These are phyloP conservation scores for Coelastrella sp. DNA, from an alignment of 139 green algal genomes.

Conservation along the genomic window DNA sequence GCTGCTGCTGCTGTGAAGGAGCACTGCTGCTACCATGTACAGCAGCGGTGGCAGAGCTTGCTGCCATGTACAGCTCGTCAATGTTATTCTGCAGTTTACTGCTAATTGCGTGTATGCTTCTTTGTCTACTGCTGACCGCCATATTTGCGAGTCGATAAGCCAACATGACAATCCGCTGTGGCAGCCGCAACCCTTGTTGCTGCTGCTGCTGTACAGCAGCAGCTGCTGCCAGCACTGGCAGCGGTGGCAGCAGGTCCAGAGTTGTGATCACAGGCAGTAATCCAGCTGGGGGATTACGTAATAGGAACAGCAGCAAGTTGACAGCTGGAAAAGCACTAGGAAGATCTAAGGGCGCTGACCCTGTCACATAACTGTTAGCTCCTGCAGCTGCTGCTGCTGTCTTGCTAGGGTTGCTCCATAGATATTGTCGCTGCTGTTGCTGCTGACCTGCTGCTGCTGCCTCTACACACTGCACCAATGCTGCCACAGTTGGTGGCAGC, in stretches of 20 bases:
- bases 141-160: background rate
- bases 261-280: conserved; percentile 41
- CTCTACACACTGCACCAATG: conserved; percentile 53
- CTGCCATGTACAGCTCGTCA: background rate
- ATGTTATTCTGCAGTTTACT: background rate
- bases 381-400: conserved; percentile 5
- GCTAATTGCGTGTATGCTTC: background rate
- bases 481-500: conserved; percentile 57
- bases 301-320: conserved; percentile 30
- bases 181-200: background rate
- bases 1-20: background rate
- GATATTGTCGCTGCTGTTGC: conserved; percentile 2
- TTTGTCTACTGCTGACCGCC: background rate
- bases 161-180: conserved; percentile 13
- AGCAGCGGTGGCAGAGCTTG: background rate
- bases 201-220: conserved; percentile 3
- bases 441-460: conserved; percentile 12
- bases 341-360: background rate
- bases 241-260: conserved; percentile 45
- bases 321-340: background rate
- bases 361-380: background rate
- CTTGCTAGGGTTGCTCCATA: background rate
- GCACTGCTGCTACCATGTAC: background rate
- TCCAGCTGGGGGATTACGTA: conserved; percentile 44
- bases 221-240: conserved; percentile 20